Percentiles rank a stretch among this genome's conserved stretches.
These are phyloP conservation scores for Aspergillus mulundensis DNA, from an alignment of 495 filamentous ascomycete genomes.

Conservation along the genomic window DNA sequence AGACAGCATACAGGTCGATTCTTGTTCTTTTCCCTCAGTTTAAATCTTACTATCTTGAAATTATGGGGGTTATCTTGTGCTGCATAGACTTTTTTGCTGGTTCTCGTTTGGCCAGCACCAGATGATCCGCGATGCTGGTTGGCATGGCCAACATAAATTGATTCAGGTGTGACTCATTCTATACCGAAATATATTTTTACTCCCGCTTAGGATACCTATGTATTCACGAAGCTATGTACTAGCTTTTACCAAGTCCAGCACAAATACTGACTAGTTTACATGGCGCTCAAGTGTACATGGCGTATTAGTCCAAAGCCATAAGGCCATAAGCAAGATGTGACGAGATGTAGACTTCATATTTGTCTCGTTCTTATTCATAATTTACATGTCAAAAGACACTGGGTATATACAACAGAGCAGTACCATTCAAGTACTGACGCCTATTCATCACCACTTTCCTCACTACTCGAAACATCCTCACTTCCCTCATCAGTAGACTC, in stretches of 20 bases:
- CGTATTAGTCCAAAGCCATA: no score
- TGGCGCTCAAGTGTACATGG: no score
- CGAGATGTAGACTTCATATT: neutral
- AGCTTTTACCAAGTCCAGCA: no score
- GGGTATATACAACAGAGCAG: conserved; percentile 18
- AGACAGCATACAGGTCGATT: neutral
- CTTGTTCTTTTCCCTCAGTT: neutral
- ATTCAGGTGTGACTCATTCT: neutral
- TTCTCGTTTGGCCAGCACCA: no score
- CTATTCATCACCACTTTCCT: conserved; percentile 43
- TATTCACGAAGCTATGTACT: no score
- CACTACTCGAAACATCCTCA: conserved; percentile 38
- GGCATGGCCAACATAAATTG: no score
- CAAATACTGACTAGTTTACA: no score
- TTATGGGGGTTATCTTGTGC: no score
- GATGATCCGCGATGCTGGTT: no score
- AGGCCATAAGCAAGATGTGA: neutral
- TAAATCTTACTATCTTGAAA: neutral
- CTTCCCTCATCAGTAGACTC: conserved; percentile 35
- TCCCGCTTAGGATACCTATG: no score
- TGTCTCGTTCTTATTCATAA: neutral
- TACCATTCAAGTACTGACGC: neutral
- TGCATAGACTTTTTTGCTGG: no score
- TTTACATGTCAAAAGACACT: conserved; percentile 1
- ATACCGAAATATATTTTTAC: neutral